Percentiles rank a stretch among this genome's conserved stretches.
phyloP scores from a whole-genome alignment of 768 basidiomycete species.

The Pleurotus eryngii region DNA sequence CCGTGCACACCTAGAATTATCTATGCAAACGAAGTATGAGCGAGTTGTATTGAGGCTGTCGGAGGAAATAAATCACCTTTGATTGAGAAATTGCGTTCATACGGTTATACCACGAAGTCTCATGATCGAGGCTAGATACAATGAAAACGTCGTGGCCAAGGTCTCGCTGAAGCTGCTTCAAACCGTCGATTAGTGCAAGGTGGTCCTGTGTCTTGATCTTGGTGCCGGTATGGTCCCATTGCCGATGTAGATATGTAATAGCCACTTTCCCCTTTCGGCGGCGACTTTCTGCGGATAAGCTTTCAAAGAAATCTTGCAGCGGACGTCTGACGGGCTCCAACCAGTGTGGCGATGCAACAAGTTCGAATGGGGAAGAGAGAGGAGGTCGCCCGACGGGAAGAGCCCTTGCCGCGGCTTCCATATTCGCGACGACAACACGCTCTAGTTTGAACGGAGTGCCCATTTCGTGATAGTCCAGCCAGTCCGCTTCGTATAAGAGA shows the following conservation, averaged over 20 bases:
- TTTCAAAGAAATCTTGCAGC: conserved; percentile 44
- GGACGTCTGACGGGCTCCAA: conserved; percentile 57
- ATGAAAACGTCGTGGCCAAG: conserved; percentile 55
- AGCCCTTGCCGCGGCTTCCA: conserved; percentile 51
- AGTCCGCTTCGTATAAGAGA: conserved; percentile 70
- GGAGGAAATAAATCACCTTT: conserved; percentile 43
- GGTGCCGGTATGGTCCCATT: conserved; percentile 33
- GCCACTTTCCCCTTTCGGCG: conserved; percentile 38
- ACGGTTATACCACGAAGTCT: conserved; percentile 57
- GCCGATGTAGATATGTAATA: conserved; percentile 60
- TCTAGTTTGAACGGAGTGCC: conserved; percentile 70
- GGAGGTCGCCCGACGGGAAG: conserved; percentile 31
- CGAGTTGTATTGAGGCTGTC: conserved; percentile 4
- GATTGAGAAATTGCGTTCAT: conserved; percentile 67
- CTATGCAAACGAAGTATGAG: conserved; percentile 28
- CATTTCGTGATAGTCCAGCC: conserved; percentile 70
- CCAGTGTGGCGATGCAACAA: conserved; percentile 57
- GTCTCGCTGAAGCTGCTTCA: conserved; percentile 48
- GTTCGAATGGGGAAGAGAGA: conserved; percentile 41
- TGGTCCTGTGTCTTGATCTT: conserved; percentile 53
- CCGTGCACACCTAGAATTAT: conserved; percentile 61
- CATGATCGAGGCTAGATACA: conserved; percentile 39
- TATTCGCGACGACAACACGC: conserved; percentile 74
- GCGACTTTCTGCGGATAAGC: conserved; percentile 29
- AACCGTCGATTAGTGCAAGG: conserved; percentile 51